phyloP scores from a whole-genome alignment of 345 rosid species.

The Tarenaya hassleriana region DNA sequence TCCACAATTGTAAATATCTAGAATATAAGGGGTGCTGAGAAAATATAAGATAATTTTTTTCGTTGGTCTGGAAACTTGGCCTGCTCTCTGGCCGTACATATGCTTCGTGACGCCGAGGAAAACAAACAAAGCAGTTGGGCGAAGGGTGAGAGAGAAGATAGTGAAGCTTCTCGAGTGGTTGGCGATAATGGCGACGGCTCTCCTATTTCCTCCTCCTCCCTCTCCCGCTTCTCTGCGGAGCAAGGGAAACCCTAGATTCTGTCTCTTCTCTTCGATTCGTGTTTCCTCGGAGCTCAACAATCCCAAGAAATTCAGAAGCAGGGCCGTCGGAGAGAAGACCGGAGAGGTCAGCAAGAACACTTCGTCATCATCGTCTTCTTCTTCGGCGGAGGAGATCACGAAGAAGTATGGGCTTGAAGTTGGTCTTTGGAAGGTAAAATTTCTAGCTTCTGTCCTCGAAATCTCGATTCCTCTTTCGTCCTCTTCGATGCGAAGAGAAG shows the following conservation, averaged over 20 bases:
- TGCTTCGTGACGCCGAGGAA: too few species aligned
- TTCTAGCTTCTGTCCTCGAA: conserved; percentile 3
- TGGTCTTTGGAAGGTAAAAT: conserved; percentile 80
- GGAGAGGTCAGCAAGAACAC: conserved; percentile 34
- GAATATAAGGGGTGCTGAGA: too few species aligned
- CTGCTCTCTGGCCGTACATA: too few species aligned
- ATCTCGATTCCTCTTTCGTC: neutral
- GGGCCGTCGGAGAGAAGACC: conserved; percentile 56
- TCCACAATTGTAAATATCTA: too few species aligned
- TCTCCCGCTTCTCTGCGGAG: conserved; percentile 22
- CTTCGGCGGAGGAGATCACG: conserved; percentile 63
- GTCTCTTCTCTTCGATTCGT: conserved; percentile 21
- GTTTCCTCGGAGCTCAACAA: conserved; percentile 25
- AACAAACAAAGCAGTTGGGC: too few species aligned
- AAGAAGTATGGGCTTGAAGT: conserved; percentile 88
- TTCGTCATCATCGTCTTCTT: conserved; percentile 34
- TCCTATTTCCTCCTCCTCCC: conserved; percentile 25
- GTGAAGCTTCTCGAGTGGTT: conserved; percentile 1
- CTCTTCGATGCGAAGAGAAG: neutral
- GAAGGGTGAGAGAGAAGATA: neutral
- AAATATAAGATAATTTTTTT: too few species aligned
- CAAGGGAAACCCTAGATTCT: conserved; percentile 22
- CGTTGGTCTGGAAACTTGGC: too few species aligned
- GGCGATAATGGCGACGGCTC: conserved; percentile 41
- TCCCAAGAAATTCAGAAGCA: conserved; percentile 33